Base-by-base conservation (phyloP, 116 monocot species). In the Posidonia oceanica region DNA sequence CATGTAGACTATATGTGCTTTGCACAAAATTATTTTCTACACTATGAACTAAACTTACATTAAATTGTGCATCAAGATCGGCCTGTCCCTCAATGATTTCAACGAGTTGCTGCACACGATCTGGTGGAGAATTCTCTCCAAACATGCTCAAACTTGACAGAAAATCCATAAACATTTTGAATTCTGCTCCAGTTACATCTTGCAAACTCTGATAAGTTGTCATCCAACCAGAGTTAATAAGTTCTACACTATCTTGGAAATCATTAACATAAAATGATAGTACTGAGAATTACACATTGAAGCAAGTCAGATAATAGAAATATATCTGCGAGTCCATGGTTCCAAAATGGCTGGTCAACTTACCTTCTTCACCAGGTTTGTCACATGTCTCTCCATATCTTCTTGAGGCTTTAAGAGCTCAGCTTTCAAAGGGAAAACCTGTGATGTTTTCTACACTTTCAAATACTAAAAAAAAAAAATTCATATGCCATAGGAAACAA, bases 61-160 rank as follows among this genome's bases (percentile, higher is more conserved):
- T 86, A 64, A 97, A 92, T 71, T 92, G 92, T 42, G 90, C 87
- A 81, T 92, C 85, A 67, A 97, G 85, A 69, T 97, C 97, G 41
- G 97, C 97, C 68, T 94, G 94, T 42, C 78, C 87, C 85, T 97
- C 89, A 65, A 97, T 89, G n/a, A 97, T 87, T 76, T 87, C 89
- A 82, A 85, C 87, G 51, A 97, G 75, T 82, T 97, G 92, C 72
- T 89, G 92, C 29, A 89, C 75, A 63, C 81, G 78, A 66, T 92
- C 97, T 67, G 78, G 74, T 75, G 93, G 83, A 68, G 92, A 85
- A 64, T 68, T 67, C n/a, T 80, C 78, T 17, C 87, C 89, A 86
- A 92, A 97, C 65, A 97, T 85, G 62, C 82, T 97, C 74, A 97
- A 89, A 76, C 81, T 87, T 70, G 76, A 87, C 67, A 97, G 75